phyloP scores from a whole-genome alignment of 1,284 basidiomycete genomes.

The Trametes sp. region DNA sequence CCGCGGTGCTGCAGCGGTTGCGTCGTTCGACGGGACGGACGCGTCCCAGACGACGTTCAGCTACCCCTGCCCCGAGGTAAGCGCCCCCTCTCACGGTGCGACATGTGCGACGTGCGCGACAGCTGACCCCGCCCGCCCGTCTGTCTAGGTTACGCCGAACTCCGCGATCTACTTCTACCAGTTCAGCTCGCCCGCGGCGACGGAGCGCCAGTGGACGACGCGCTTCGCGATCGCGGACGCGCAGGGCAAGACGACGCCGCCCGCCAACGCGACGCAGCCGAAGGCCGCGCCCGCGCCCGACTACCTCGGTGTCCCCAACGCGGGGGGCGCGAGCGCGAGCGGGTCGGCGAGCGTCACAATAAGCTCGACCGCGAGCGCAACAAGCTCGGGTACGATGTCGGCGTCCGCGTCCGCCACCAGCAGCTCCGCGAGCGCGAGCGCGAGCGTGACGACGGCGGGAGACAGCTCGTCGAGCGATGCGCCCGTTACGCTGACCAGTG shows the following conservation, averaged over 20 bases:
- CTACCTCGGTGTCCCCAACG: constrained; percentile 15
- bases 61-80: constrained; percentile 72
- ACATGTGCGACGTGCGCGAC: neutral
- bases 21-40: constrained; percentile 65
- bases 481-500: constrained; percentile 2
- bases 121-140: neutral
- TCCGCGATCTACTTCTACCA: constrained; percentile 85
- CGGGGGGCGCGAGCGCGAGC: neutral
- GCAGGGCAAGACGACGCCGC: constrained; percentile 55
- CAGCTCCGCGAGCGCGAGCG: neutral
- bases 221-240: constrained; percentile 80
- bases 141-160: constrained; percentile 65
- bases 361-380: constrained; percentile 13
- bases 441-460: neutral
- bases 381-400: neutral
- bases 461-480: neutral
- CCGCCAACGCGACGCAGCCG: constrained; percentile 63
- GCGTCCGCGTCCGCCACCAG: too few species aligned
- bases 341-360: neutral
- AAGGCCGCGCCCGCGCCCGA: constrained; percentile 44
- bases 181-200: constrained; percentile 57
- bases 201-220: constrained; percentile 71
- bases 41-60: constrained; percentile 50
- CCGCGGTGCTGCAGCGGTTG: constrained; percentile 53
- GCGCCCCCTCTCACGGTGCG: constrained; percentile 18